Base-by-base conservation (phyloP, 306 rosid species). In the Urtica urens region DNA sequence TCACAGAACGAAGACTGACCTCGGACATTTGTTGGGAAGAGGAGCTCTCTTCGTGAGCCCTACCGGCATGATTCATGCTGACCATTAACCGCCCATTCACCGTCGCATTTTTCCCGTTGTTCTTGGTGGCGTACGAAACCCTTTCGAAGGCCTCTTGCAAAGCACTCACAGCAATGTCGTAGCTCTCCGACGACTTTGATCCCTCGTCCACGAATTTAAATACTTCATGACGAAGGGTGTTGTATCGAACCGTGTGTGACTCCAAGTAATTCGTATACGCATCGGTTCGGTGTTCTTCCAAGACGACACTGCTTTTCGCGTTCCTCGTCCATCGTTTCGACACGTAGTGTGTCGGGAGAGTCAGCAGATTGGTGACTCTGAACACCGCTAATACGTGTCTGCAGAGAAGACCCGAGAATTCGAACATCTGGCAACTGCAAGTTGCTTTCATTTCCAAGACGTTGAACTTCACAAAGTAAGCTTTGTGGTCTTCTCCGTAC, bases 361-460 rank as follows among this genome's bases (percentile, higher is more conserved):
- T 90, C 46, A 90, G 82, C 72, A 90, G 87, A 50, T 90, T 90
- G 68, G 99, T 85, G 66, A 90, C 99, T 75, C 93, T 82, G 64
- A 90, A 90, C 57, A 90, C 99, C 44, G 95, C 96, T 78, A 90
- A 73, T 25, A 82, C 71, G 64, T 90, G 99, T 73, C 99, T 79
- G 72, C 99, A 90, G 49, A 85, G 80, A 85, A 90, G 92, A 58
- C 99, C 99, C 3, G 99, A 90, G 72, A 90, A 90, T 74, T 90
- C 99, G 65, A 79, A 90, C 99, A 85, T 90, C 57, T 85, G 99
- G 72, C 99, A 90, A 72, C 99, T 85, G 60, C 99, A 90, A 53
- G 51, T 66, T 14, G 81, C 94, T 67, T 66, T 85, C 95, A 90
- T 90, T 76, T 79, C 92, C 73, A 82, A 54, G 58, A 92, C 99